phyloP scores from a whole-genome alignment of 2,329 filamentous ascomycete species.

The Nemania sp. region DNA sequence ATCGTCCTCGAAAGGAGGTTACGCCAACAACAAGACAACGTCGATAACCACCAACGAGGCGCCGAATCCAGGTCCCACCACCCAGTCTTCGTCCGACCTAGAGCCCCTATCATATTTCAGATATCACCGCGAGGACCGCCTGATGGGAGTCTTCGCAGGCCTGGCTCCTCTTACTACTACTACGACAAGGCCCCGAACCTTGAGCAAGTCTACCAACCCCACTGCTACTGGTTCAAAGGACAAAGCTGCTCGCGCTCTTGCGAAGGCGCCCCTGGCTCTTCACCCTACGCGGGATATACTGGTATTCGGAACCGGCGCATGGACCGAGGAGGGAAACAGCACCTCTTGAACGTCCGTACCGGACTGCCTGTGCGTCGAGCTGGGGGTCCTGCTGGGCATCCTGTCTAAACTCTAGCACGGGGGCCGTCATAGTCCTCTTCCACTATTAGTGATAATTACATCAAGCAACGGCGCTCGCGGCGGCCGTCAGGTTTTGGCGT shows the following conservation, averaged over 20 bases:
- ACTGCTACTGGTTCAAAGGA: neutral
- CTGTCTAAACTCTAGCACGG: neutral
- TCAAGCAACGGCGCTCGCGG: too few species aligned
- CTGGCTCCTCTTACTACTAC: neutral
- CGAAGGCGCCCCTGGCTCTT: neutral
- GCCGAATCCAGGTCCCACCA: neutral
- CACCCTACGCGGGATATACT: neutral
- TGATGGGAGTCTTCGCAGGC: neutral
- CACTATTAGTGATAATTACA: too few species aligned
- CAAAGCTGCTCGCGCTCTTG: neutral
- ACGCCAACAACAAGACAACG: neutral
- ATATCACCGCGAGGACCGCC: slow-evolving; percentile 9
- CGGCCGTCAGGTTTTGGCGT: too few species aligned
- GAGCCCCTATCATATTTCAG: neutral
- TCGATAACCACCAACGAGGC: too few species aligned
- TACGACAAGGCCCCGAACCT: neutral
- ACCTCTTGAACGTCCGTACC: neutral
- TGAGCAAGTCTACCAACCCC: too few species aligned
- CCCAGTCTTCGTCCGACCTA: neutral
- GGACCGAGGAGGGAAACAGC: neutral
- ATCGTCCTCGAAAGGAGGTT: neutral
- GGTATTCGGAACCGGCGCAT: slow-evolving; percentile 11
- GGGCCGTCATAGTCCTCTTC: too few species aligned
- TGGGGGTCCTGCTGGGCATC: too few species aligned
- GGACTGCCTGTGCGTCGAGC: too few species aligned